These are phyloP conservation scores for Puccinia brachypodii DNA, from an alignment of 1,284 basidiomycete genomes.

Conservation along the genomic window DNA sequence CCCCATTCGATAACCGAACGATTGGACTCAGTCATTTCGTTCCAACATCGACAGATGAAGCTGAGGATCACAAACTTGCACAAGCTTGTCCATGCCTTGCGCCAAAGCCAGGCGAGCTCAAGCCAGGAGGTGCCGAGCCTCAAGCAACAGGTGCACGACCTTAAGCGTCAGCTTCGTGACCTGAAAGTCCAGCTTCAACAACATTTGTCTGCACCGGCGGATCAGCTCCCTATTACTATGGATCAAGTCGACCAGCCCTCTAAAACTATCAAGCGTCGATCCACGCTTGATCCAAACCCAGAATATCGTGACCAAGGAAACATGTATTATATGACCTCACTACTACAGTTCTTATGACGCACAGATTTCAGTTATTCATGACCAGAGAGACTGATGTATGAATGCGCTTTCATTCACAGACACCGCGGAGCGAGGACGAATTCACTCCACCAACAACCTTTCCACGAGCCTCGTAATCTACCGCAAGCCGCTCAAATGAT, in stretches of 20 bases:
- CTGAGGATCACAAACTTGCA: conserved; percentile 22
- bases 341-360: not conserved
- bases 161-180: not conserved
- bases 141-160: conserved; percentile 19
- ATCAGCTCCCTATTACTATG: not conserved
- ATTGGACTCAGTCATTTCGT: not conserved
- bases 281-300: not conserved
- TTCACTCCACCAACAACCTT: not conserved
- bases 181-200: not conserved
- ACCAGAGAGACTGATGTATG: not conserved
- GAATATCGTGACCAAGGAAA: not conserved
- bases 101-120: not conserved
- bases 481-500: not conserved
- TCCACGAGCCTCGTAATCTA: not conserved
- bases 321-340: not conserved
- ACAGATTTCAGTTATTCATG: not conserved
- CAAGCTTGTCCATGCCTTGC: conserved; percentile 15
- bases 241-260: not conserved
- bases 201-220: not conserved
- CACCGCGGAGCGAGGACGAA: not conserved
- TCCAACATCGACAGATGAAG: conserved; percentile 34
- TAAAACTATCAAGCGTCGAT: conserved; percentile 1
- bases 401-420: not conserved
- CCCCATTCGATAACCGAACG: conserved; percentile 14
- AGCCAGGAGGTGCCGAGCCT: conserved; percentile 6